Conservation (phyloP, 768 basidiomycete species). For the Tylopilus felleus region DNA sequence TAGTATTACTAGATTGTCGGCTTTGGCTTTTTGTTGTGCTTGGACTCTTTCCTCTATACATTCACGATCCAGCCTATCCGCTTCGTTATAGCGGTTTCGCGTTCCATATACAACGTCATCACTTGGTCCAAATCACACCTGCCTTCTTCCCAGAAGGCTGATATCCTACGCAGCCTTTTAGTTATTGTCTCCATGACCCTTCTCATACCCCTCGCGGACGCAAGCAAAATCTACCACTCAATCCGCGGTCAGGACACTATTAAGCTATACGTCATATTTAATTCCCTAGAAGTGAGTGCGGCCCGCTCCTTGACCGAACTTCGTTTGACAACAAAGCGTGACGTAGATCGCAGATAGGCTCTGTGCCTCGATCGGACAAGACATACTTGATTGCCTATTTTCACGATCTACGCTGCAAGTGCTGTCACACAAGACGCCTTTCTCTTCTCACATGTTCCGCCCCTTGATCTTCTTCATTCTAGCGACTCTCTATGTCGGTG, state of each 20-base stretch:
- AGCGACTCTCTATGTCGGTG: constrained; percentile 80
- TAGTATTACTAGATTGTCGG: constrained; percentile 63
- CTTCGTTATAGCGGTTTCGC: constrained; percentile 59
- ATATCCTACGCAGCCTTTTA: constrained; percentile 79
- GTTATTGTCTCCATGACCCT: constrained; percentile 71
- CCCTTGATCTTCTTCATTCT: constrained; percentile 83
- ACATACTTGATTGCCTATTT: constrained; percentile 94
- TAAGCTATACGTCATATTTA: constrained; percentile 98
- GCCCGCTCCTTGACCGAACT: not conserved
- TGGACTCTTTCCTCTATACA: constrained; percentile 96
- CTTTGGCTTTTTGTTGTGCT: constrained; percentile 90
- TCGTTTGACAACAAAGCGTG: not conserved
- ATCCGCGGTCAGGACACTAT: constrained; percentile 98
- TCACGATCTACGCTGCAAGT: constrained; percentile 85
- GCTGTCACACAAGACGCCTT: constrained; percentile 57
- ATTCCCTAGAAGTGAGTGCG: constrained; percentile 84
- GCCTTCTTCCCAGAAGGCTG: constrained; percentile 88
- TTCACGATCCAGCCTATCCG: constrained; percentile 98
- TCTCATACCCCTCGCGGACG: constrained; percentile 82
- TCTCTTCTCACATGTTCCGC: constrained; percentile 65
- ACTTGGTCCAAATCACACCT: constrained; percentile 53
- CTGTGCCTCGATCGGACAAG: constrained; percentile 96
- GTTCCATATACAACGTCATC: constrained; percentile 50
- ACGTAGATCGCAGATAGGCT: constrained; percentile 88
- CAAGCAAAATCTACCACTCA: constrained; percentile 96